These are phyloP conservation scores for Tuctoria greenei DNA, from an alignment of 176 grass and related monocot genomes.

Conservation along the genomic window DNA sequence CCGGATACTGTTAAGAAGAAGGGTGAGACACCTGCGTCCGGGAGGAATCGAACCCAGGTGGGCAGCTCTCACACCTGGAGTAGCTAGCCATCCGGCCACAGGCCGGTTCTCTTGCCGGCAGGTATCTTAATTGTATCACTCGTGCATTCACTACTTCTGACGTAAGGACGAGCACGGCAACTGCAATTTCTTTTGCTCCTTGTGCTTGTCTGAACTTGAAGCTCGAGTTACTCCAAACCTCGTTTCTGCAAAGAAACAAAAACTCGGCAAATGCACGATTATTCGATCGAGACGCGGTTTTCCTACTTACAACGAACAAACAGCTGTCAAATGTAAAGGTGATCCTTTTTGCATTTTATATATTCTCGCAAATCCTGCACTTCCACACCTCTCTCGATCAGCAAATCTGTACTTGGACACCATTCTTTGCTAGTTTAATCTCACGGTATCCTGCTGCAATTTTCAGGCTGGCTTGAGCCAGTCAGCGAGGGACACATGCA, in stretches of 20 bases:
- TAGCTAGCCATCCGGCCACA: no score
- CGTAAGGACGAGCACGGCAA: neutral
- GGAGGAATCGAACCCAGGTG: no score
- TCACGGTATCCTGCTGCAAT: neutral
- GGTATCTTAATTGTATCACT: neutral
- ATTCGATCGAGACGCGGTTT: neutral
- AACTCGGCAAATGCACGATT: neutral
- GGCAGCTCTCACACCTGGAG: no score
- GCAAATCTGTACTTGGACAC: constrained; percentile 4
- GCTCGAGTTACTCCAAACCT: neutral
- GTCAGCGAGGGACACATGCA: neutral
- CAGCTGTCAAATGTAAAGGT: neutral
- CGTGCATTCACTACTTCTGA: neutral
- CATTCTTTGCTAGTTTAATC: neutral
- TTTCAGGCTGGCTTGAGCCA: neutral
- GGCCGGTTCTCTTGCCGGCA: constrained; percentile 8
- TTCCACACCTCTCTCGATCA: neutral
- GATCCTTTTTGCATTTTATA: neutral
- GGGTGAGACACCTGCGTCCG: no score
- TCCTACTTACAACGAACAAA: constrained; percentile 3
- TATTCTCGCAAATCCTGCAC: neutral
- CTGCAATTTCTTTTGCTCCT: neutral
- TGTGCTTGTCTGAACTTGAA: constrained; percentile 3
- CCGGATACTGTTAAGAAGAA: no score
- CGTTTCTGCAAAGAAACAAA: neutral